These are phyloP conservation scores for Barbarea vulgaris DNA, from an alignment of 345 rosid species.

Conservation along the genomic window DNA sequence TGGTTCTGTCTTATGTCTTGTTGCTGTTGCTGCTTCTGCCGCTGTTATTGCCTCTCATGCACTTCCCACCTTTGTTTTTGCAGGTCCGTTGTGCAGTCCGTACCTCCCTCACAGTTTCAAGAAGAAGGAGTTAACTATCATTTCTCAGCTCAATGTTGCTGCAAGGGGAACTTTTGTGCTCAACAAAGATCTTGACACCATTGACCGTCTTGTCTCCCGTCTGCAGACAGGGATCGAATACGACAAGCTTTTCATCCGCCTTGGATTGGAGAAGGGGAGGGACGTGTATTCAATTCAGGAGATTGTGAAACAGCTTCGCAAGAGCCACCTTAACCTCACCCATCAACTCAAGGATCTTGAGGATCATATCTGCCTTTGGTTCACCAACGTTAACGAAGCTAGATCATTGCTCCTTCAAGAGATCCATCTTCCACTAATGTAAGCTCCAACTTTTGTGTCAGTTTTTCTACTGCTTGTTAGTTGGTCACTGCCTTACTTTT, in stretches of 20 bases:
- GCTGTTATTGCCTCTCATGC: conserved; percentile 60
- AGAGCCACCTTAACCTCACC: conserved; percentile 48
- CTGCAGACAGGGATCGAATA: conserved; percentile 52
- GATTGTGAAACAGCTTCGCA: conserved; percentile 60
- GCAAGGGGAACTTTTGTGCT: conserved; percentile 57
- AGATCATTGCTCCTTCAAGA: conserved; percentile 56
- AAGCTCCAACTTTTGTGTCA: not conserved
- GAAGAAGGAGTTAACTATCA: conserved; percentile 56
- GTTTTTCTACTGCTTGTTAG: not conserved
- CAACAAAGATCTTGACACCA: conserved; percentile 55
- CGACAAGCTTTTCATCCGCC: conserved; percentile 52
- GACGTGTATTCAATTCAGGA: conserved; percentile 50
- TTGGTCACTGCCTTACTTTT: not conserved
- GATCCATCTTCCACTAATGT: conserved; percentile 40
- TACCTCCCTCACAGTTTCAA: conserved; percentile 49
- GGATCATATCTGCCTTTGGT: conserved; percentile 67
- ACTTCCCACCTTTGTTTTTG: conserved; percentile 50
- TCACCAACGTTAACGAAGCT: conserved; percentile 56
- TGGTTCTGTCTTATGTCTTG: conserved; percentile 55
- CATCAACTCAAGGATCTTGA: conserved; percentile 59
- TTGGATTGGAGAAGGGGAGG: conserved; percentile 58
- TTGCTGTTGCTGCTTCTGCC: conserved; percentile 54
- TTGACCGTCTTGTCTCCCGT: conserved; percentile 59
- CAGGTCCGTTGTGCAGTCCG: conserved; percentile 52
- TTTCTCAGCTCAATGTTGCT: conserved; percentile 70